Conservation (phyloP, 2,329 filamentous ascomycete genomes). For the Scortechinia acanthostroma region DNA sequence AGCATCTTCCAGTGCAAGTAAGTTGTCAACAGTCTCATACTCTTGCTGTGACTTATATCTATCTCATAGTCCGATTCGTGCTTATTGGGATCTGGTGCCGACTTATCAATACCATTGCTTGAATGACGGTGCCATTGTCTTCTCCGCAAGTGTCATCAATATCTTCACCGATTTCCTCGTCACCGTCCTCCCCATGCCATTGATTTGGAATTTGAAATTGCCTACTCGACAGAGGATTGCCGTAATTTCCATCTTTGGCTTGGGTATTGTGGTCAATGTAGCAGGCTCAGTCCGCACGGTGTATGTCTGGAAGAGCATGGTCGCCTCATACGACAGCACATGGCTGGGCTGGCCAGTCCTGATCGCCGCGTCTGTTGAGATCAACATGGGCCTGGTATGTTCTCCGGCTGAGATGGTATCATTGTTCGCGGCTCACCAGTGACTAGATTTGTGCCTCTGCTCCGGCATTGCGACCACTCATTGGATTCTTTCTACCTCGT, state of each 20-base stretch:
- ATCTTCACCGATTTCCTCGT: slow-evolving; percentile 23
- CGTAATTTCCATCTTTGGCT: slow-evolving; percentile 24
- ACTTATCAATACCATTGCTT: slow-evolving; percentile 10
- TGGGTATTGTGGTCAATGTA: slow-evolving; percentile 23
- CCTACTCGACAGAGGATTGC: slow-evolving; percentile 21
- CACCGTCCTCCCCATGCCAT: slow-evolving; percentile 25
- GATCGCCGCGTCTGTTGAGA: slow-evolving; percentile 19
- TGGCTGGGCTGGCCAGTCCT: slow-evolving; percentile 22
- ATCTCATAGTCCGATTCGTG: not conserved
- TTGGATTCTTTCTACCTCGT: slow-evolving; percentile 18
- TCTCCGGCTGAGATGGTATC: not conserved
- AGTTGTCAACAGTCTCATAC: slow-evolving; percentile 9
- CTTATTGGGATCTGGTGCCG: not conserved
- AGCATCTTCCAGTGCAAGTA: slow-evolving; percentile 29
- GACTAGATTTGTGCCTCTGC: slow-evolving; percentile 23
- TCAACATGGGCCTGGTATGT: slow-evolving; percentile 22
- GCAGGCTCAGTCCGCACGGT: slow-evolving; percentile 21
- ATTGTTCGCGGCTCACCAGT: slow-evolving; percentile 2
- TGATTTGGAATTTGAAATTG: slow-evolving; percentile 26
- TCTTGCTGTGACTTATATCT: not conserved
- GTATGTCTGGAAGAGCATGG: slow-evolving; percentile 20
- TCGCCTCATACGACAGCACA: slow-evolving; percentile 18
- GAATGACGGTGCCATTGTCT: slow-evolving; percentile 15
- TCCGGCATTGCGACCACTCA: slow-evolving; percentile 21
- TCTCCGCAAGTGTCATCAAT: slow-evolving; percentile 23